phyloP scores from a whole-genome alignment of 495 filamentous ascomycete species.

The Hypoxylon trugodes region DNA sequence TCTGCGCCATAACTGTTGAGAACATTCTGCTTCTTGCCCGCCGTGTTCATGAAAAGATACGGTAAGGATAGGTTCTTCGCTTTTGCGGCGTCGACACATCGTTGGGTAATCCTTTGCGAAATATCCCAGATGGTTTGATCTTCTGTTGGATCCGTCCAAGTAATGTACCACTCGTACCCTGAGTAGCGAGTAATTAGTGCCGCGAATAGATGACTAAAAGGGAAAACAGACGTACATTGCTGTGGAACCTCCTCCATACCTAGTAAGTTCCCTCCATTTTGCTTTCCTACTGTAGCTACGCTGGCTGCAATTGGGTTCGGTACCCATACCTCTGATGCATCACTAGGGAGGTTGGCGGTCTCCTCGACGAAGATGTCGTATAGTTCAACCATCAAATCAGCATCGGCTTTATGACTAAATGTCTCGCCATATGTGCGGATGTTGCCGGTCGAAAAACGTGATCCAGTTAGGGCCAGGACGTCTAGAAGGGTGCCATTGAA shows the following conservation, averaged over 20 bases:
- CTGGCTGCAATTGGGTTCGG: constrained; percentile 45
- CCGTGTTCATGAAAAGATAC: constrained; percentile 68
- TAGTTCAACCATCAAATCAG: constrained; percentile 37
- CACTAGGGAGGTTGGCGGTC: constrained; percentile 30
- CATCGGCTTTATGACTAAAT: constrained; percentile 38
- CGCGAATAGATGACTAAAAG: neutral
- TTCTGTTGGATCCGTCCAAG: constrained; percentile 17
- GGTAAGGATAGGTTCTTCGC: constrained; percentile 52
- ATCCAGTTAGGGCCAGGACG: constrained; percentile 23
- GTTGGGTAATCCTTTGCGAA: constrained; percentile 21
- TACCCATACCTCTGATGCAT: constrained; percentile 38
- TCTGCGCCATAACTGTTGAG: constrained; percentile 52
- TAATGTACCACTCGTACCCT: constrained; percentile 40
- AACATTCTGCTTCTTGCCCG: constrained; percentile 52
- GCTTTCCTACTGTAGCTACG: constrained; percentile 42
- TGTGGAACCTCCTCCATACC: constrained; percentile 39
- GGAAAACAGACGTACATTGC: constrained; percentile 29
- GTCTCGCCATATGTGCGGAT: constrained; percentile 34
- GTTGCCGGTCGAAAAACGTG: constrained; percentile 27
- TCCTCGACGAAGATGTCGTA: constrained; percentile 40
- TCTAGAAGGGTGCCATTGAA: constrained; percentile 28
- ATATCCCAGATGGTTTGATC: constrained; percentile 19
- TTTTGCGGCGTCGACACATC: constrained; percentile 49
- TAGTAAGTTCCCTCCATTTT: constrained; percentile 45
- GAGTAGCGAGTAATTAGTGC: constrained; percentile 3